Evolutionary conservation across 1,284 basidiomycete species (phyloP), one percentile per base, ranked within the genome.

Genomic region (Ceratobasidium sp.): DNA sequence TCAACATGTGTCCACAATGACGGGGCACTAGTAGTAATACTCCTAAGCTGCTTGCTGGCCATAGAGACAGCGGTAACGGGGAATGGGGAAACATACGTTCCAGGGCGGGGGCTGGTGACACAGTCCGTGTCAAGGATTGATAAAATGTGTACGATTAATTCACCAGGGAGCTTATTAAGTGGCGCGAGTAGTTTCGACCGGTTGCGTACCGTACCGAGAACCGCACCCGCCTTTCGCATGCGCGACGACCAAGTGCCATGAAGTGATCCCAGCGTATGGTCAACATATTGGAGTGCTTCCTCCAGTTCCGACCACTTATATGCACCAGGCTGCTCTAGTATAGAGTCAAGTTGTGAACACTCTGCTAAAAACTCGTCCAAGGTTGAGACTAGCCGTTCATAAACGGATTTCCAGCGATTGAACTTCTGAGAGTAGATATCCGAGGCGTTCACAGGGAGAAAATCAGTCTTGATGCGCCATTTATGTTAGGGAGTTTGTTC

Each of bases 1-100:
- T 62, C 33, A 17, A 65, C 3, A 28, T 65, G 44, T 44, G 62
- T 23, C 62, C 62, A 65, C 3, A 48, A 20, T 46, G 40, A 65
- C 13, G 62, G 40, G 7, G 40, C 26, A 12, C n/a, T 65, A 12
- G 44, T 65, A 7, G n/a, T 9, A 40, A 40, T 61, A 7, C 40
- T 40, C 33, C 28, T 6, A 12, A 61, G 20, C 33, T 33, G 13
- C 13, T 15, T 61, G 15, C 33, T 38, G 15, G 20, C 33, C 17
- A 20, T 17, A 3, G 59, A 59, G 5, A 59, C 4, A 33, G 17
- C 40, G 13, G 20, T 15, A 40, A 40, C 33, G 33, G 59, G 12
- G 33, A 10, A 20, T 61, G 26, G 26, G 13, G 2, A 40, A 13
- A 15, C 13, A 10, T 61, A 28, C 13, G 13, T 9, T 13, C 6